Base-by-base conservation (phyloP, 2,329 filamentous ascomycete species). In the Phialophora tarda region DNA sequence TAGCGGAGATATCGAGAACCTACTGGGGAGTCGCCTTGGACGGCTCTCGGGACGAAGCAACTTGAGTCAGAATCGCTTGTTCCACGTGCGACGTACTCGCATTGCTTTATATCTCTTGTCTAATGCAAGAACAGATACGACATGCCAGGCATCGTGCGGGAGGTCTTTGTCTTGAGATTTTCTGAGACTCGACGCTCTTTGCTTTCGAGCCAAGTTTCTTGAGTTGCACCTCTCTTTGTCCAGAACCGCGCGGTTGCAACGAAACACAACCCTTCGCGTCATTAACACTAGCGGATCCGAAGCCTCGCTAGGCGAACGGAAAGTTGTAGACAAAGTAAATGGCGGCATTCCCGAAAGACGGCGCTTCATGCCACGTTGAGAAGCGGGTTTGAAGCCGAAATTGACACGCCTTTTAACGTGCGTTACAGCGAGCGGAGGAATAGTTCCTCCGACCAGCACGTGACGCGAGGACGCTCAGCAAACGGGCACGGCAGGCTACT, bases 401-500 rank as follows among this genome's bases (percentile, higher is more conserved):
- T 12, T 17, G 47, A 50, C 21, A 23, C 6, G 21, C 17, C 21
- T 8, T 5, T 7, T 26, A 51, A 51, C 48, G 48, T 23, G 14
- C 48, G 48, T 51, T 51, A 28, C 24, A 2, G 48, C 53, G 14
- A 28, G 23, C 53, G 53, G 53, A 56, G 26, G 11, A 21, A 56
- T 38, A 11, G 32, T 56, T n/a, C 28, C n/a, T 17, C 53, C 53
- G 53, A 34, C 10, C 28, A 1, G 53, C 53, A 34, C 53, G 53
- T 56, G 53, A 56, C 53, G 53, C 17, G 6, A 44, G 5, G 8
- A 8, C 17, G 14, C 14, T 8, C 38, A 2, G 38, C 28, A 30
- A 4, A 30, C 28, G 3, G 28, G 28, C 32, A 12, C 32, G 32
- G 10, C 32, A 34, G 32, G 32, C 12, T 34, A 34, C 30, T 32